Base-by-base conservation (phyloP, 2,329 filamentous ascomycete species). In the Monosporascus sp. region DNA sequence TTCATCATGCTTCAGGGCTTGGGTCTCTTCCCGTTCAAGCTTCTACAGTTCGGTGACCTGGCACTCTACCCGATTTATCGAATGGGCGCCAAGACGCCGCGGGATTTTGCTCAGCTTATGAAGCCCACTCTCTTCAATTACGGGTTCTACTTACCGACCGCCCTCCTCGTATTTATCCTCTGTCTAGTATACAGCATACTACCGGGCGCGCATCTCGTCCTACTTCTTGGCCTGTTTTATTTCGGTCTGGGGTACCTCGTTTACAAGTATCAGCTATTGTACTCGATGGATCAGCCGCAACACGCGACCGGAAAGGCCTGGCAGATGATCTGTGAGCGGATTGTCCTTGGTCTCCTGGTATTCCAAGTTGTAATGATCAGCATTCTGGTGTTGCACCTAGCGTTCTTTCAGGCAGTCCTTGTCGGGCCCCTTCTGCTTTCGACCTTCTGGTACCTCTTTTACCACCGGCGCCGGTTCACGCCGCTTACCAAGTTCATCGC, bases 241-340 rank as follows among this genome's bases (percentile, higher is more conserved):
- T 96, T 95, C 63, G 68, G 82, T 20, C 81, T 96, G 15, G 91
- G 91, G 20, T 88, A 90, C 68, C 93, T 93, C 66, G 89, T 90
- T 35, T 95, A 96, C 80, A 97, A 97, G 69, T 99, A 99, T 72
- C 95, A 99, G 74, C 78, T 99, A 5, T 79, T 99, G 5, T 99
- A 99, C 69, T 91, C 94, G 35, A 99, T 99, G 94, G 92, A 97
- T 63, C 93, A 97, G 68, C 89, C 90, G 17, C 90, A 95, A 65
- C 91, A 96, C 67, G 90, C 91, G 17, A 97, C 93, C 0, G 95
- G 95, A 20, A 85, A 88, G 56, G 91, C 92, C 5, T 99, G 94
- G 94, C 87, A 89, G 48, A 96, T 99, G 81, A 96, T 99, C 57
- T 96, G 91, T 72, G 90, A 94, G 65, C 89, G 94, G 37, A 81